Evolutionary conservation across 2,329 filamentous ascomycete genomes (phyloP), one percentile per base, ranked within the genome.

Genomic region (Botrytis aclada): DNA sequence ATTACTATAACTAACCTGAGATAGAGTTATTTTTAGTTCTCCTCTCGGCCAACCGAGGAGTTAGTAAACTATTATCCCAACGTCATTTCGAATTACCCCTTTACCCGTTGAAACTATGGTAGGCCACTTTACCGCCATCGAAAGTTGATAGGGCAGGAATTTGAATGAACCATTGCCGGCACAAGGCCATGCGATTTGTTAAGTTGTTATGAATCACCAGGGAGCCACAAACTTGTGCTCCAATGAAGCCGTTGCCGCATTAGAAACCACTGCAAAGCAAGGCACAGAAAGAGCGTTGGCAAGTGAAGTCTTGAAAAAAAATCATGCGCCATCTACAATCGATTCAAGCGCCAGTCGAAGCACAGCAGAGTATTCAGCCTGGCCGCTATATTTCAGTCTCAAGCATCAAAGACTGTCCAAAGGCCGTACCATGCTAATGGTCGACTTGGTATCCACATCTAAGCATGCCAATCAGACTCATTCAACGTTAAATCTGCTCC

Each of bases 151-250:
- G 51, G 16, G 39, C 64, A 69, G 64, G 51, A 56, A 63, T 62
- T 56, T 72, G 64, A 69, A 70, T 69, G 62, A 71, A 73, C 51
- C 43, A 71, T 71, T 41, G 72, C 62, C 14, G 16, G 62, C 3
- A 45, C 20, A 65, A 65, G 22, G n/a, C 39, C 14, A 61, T n/a
- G 58, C 9, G 10, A 61, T 39, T 61, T 2, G 9, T 25, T 61
- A 39, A n/a, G 9, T 61, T 34, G 16, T 39, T 34, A 39, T 61
- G 4, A 22, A 61, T 25, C 20, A 39, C 8, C 14, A 22, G 58
- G 22, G 34, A 61, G 22, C 58, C 34, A 20, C 22, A 34, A n/a
- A 39, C 10, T n/a, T 25, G 34, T 22, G 43, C 43, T 45, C 22
- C 1, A 7, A 45, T 22, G 47, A n/a, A 51, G 47, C 47, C 10